These are phyloP conservation scores for Colletotrichum sojae DNA, from an alignment of 2,329 filamentous ascomycete genomes.

Conservation along the genomic window DNA sequence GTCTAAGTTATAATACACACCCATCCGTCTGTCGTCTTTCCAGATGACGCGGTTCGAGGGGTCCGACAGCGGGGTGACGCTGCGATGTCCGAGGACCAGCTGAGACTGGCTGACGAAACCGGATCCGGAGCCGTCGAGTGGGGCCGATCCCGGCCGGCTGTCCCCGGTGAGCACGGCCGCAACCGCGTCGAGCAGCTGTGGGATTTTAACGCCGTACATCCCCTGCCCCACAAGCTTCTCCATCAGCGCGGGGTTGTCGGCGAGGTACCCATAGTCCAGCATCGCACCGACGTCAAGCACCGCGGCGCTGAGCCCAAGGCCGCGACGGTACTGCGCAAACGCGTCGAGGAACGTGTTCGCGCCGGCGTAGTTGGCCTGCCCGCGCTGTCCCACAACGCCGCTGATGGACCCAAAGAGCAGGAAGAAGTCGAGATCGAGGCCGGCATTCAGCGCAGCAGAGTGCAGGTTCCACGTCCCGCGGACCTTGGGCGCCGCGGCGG, in stretches of 20 bases:
- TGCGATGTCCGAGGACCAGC: conserved; percentile 26
- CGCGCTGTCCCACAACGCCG: conserved; percentile 49
- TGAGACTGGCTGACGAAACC: conserved; percentile 39
- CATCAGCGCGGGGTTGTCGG: conserved; percentile 37
- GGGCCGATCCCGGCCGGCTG: background rate
- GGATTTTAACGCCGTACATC: conserved; percentile 30
- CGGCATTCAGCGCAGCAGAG: conserved; percentile 43
- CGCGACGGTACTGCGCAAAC: conserved; percentile 53
- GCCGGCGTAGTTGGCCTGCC: conserved; percentile 57
- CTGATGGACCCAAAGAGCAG: conserved; percentile 47
- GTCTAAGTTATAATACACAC: conserved; percentile 41
- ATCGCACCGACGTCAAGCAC: conserved; percentile 55
- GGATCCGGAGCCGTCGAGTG: too few relatives aligned
- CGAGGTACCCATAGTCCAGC: conserved; percentile 54
- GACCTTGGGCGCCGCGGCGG: conserved; percentile 49
- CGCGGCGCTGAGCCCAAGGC: conserved; percentile 52
- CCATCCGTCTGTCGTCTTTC: conserved; percentile 45
- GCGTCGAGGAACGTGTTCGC: conserved; percentile 58
- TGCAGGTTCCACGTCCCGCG: conserved; percentile 55
- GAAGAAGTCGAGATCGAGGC: conserved; percentile 48
- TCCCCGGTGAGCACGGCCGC: background rate
- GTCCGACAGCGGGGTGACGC: conserved; percentile 30
- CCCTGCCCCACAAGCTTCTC: conserved; percentile 29
- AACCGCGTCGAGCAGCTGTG: conserved; percentile 38
- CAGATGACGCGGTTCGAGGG: conserved; percentile 40